These are phyloP conservation scores for Comarum palustre DNA, from an alignment of 306 rosid species.

Conservation along the genomic window DNA sequence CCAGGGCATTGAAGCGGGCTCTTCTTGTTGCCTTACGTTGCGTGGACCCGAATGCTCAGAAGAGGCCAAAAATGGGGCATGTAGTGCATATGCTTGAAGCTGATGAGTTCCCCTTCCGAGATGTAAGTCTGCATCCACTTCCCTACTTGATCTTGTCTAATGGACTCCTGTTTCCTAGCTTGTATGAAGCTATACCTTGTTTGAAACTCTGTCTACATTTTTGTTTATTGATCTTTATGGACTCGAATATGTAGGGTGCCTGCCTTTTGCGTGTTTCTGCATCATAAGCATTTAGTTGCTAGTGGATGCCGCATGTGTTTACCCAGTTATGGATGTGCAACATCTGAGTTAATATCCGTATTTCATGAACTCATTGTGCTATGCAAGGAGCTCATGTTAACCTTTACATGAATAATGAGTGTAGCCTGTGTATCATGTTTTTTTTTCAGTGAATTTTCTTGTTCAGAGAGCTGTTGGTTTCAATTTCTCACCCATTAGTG, in stretches of 20 bases:
- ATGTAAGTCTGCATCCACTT: constrained; percentile 37
- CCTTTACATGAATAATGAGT: neutral
- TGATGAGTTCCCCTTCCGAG: constrained; percentile 60
- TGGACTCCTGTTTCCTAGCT: neutral
- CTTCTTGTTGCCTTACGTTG: constrained; percentile 58
- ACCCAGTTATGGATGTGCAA: neutral
- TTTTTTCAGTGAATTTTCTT: neutral
- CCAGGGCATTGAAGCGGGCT: constrained; percentile 59
- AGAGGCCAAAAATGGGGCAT: constrained; percentile 64
- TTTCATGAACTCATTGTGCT: neutral
- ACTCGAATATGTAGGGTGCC: neutral
- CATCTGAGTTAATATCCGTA: neutral
- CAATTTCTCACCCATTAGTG: constrained; percentile 11
- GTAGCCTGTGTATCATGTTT: neutral
- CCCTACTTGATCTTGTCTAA: neutral
- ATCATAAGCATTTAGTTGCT: neutral
- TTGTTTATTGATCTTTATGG: constrained; percentile 4
- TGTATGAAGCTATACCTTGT: neutral
- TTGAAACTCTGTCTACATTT: neutral
- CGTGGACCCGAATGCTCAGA: constrained; percentile 56
- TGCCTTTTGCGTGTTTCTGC: neutral
- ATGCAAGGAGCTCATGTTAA: neutral
- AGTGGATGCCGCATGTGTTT: constrained; percentile 1
- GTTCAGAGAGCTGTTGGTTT: neutral
- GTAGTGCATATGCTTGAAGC: constrained; percentile 69